Percentiles rank a stretch among this genome's conserved stretches.
Evolutionary conservation across 352 stramenopile genomes (phyloP).

Genomic region (Pythium aphanidermatum): DNA sequence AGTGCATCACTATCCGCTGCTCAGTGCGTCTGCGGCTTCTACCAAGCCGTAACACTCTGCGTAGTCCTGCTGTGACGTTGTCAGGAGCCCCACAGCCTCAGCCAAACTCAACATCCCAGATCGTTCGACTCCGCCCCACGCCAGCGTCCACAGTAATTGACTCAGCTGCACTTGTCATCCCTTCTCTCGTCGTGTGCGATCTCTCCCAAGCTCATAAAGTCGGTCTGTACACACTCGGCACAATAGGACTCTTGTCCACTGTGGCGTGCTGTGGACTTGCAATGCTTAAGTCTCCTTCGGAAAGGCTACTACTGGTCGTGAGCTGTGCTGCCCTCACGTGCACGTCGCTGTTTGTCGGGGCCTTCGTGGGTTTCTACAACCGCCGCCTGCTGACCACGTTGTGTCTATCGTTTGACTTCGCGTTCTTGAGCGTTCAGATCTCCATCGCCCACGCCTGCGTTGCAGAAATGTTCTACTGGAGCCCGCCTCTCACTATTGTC

Average conservation of each 20-base stretch:
- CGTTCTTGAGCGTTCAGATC: conserved; percentile 17
- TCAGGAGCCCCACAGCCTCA: neutral
- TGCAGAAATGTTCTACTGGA: conserved; percentile 11
- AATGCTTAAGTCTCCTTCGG: no score
- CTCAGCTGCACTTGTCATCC: no score
- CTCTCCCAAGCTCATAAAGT: no score
- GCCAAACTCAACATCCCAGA: neutral
- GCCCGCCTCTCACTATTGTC: neutral
- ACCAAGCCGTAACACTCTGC: no score
- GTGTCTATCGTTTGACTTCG: conserved; percentile 14
- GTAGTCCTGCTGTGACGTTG: no score
- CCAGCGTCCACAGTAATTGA: neutral
- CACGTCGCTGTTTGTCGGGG: neutral
- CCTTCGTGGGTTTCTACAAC: conserved; percentile 6
- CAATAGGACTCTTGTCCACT: neutral
- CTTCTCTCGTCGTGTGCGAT: no score
- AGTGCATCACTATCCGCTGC: conserved; percentile 9
- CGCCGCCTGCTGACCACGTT: conserved; percentile 1
- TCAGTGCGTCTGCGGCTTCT: conserved; percentile 2
- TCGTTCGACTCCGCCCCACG: neutral
- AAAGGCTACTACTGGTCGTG: neutral
- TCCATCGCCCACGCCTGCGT: conserved; percentile 10
- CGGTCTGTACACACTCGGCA: neutral
- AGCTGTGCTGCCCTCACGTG: neutral
- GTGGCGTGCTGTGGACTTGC: neutral